phyloP scores from a whole-genome alignment of 768 basidiomycete species.

The Rhodotorula paludigena region DNA sequence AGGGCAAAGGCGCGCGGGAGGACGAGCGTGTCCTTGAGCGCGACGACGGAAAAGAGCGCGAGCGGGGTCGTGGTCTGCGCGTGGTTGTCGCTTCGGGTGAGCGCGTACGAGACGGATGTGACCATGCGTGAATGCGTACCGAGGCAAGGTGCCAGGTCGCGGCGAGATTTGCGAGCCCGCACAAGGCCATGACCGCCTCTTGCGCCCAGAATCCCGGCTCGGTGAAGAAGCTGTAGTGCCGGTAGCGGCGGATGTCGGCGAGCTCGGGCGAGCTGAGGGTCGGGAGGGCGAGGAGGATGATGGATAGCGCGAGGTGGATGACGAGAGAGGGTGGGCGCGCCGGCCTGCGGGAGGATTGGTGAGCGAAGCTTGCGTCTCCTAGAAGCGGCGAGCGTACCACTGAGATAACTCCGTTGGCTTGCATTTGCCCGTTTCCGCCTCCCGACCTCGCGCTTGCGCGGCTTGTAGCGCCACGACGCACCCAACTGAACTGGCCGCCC shows the following conservation, averaged over 20 bases:
- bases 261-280: conserved; percentile 6
- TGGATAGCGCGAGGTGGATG: not conserved
- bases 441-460: not conserved
- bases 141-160: not conserved
- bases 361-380: no score
- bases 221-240: conserved; percentile 18
- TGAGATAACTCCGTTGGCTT: no score
- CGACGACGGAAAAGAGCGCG: not conserved
- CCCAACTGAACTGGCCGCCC: not conserved
- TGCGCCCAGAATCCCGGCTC: conserved; percentile 10
- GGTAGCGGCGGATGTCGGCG: not conserved
- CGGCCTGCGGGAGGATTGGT: not conserved
- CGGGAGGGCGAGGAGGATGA: conserved; percentile 1
- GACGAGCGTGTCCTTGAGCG: conserved; percentile 5
- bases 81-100: not conserved
- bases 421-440: no score
- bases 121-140: not conserved
- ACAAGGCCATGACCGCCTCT: not conserved
- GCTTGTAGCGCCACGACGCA: conserved; percentile 1
- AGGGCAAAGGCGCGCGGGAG: not conserved
- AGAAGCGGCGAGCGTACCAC: no score
- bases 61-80: not conserved
- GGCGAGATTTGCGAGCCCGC: not conserved
- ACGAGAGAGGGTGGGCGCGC: not conserved
- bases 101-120: not conserved